Evolutionary conservation across 2,329 filamentous ascomycete species (phyloP), one percentile per base, ranked within the genome.

Genomic region (Talaromyces sp.): DNA sequence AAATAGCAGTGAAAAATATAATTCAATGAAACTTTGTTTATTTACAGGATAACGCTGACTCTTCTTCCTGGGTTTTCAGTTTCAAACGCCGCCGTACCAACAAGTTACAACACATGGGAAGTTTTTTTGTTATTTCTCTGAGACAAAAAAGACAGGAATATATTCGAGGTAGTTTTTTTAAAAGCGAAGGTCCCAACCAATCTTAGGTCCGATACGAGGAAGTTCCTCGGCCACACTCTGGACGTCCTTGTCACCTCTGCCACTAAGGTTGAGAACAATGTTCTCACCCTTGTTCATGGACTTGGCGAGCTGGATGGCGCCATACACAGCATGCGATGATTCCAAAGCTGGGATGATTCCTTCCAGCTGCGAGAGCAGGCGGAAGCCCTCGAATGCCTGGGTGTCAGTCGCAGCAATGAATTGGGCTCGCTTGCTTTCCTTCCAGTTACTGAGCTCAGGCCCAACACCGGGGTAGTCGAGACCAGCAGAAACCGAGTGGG

Each of bases 391-490:
- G 68, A 99, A 91, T 0, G 95, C 95, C 75, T 99, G 82, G 0
- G 91, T 88, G 72, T 99, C 95, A 0, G 93, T 98, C 29, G 93
- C 93, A 24, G 91, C 90, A 61, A 97, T 83, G 80, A 96, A 99
- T 71, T 88, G 88, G 62, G 95, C 95, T 6, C 95, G 86, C 61
- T 89, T 82, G 66, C 78, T 90, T 71, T 98, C 95, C 78, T 99
- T 99, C 95, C 95, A 99, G 65, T 84, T 85, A 35, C 89, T 87
- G 58, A 99, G 83, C 77, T 99, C 95, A 2, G 95, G 95, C 0
- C 95, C 95, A 29, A 99, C 95, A 73, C 93, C 95, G 0, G 95
- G 95, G 75, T 99, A 99, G 77, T 99, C 95, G 7, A 99, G 86
- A 64, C 95, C 95, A 3, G 95, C 95, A 24, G 93, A 98, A 61